phyloP scores from a whole-genome alignment of 2,329 filamentous ascomycete species.

The Cladosporium colombiae region DNA sequence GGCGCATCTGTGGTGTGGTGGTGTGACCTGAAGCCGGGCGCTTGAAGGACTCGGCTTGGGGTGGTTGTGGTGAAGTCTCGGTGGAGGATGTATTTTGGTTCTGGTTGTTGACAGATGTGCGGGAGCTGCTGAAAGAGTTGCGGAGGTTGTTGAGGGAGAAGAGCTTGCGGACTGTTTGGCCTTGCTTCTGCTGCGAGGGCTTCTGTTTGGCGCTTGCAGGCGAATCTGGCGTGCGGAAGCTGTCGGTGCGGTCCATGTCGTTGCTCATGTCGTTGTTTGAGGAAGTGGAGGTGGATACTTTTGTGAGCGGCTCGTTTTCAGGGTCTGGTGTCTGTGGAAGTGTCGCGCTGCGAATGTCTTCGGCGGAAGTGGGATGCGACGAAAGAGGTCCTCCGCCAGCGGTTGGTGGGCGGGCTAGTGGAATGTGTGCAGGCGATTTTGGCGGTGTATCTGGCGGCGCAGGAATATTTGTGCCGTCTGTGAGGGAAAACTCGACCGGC shows the following conservation, averaged over 20 bases:
- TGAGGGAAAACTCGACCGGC: slow-evolving; percentile 30
- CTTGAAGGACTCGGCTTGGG: slow-evolving; percentile 12
- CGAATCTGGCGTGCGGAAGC: slow-evolving; percentile 28
- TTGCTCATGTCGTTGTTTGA: slow-evolving; percentile 24
- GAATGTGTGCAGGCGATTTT: slow-evolving; percentile 20
- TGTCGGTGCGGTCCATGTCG: slow-evolving; percentile 27
- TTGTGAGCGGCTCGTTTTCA: slow-evolving; percentile 22
- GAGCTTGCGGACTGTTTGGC: slow-evolving; percentile 29
- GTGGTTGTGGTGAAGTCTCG: slow-evolving; percentile 15
- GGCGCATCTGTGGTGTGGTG: slow-evolving; percentile 9
- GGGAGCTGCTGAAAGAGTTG: slow-evolving; percentile 39
- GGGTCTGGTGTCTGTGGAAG: slow-evolving; percentile 31
- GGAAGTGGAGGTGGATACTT: slow-evolving; percentile 22
- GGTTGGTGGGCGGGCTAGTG: slow-evolving; percentile 31
- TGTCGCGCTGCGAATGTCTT: slow-evolving; percentile 27
- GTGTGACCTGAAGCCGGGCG: slow-evolving; percentile 18
- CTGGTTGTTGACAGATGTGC: slow-evolving; percentile 32
- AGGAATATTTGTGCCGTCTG: slow-evolving; percentile 31
- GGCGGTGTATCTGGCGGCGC: slow-evolving; percentile 30
- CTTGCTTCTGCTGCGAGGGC: slow-evolving; percentile 19
- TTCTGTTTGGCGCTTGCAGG: slow-evolving; percentile 24
- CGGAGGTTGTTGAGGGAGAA: slow-evolving; percentile 37
- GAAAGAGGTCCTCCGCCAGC: slow-evolving; percentile 37
- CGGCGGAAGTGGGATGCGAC: slow-evolving; percentile 37
- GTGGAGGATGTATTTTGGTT: slow-evolving; percentile 15